Evolutionary conservation across 2,329 filamentous ascomycete species (phyloP).

Genomic region (Cryphonectria carpinicola): DNA sequence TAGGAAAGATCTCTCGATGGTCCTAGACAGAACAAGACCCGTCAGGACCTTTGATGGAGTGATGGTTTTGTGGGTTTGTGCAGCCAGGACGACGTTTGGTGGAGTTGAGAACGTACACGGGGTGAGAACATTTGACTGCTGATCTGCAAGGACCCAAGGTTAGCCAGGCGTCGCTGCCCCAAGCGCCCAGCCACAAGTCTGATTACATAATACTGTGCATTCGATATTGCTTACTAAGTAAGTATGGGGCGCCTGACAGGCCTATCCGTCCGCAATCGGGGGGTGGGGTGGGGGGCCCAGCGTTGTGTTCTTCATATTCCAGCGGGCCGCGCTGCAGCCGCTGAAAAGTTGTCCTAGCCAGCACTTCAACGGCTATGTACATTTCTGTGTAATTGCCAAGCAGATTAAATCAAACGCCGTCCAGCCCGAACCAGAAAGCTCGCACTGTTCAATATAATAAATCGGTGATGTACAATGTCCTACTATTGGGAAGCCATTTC

Average conservation of each 20-base stretch:
- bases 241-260: not conserved
- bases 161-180: not conserved
- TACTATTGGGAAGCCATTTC: not conserved
- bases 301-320: not conserved
- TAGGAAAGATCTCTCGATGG: not conserved
- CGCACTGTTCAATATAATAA: not conserved
- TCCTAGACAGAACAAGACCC: not conserved
- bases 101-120: not conserved
- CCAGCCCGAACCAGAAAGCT: not conserved
- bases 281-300: not conserved
- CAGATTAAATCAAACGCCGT: not conserved
- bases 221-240: not conserved
- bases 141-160: not conserved
- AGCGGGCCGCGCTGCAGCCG: not conserved
- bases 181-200: not conserved
- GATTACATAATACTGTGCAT: not conserved
- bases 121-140: not conserved
- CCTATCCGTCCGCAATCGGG: not conserved
- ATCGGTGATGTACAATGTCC: not conserved
- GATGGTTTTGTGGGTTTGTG: not conserved
- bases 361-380: not conserved
- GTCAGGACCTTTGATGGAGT: not conserved
- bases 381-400: not conserved
- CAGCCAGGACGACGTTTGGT: not conserved
- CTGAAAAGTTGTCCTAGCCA: not conserved